Base-by-base conservation (phyloP, 306 rosid species). In the Arachis stenosperma region DNA sequence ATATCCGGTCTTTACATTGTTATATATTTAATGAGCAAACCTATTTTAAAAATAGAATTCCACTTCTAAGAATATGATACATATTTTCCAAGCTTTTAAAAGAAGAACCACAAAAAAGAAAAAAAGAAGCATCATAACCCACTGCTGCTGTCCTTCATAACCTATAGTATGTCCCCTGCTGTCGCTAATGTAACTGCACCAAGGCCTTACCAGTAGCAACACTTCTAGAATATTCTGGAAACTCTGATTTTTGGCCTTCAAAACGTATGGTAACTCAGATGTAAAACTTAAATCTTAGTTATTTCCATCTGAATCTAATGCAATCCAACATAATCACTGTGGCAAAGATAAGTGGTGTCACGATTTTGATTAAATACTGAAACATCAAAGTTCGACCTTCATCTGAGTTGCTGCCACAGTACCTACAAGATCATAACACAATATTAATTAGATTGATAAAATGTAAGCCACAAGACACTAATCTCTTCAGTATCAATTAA, bases 341-440 rank as follows among this genome's bases (percentile, higher is more conserved):
- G 0, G 68, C 1, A 54, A 41, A 78, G 59, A 53, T 56, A 62
- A 50, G 42, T 48, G 70, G 56, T 17, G 40, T 64, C 47, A 64
- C 59, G 59, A 66, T 17, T 44, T 22, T 22, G 27, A 22, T 22
- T 22, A 22, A 22, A 22, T 22, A 22, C 27, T 22, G 53, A 55
- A 61, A 61, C 64, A 44, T 93, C 84, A 88, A 64, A 79, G 90
- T 82, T 93, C 93, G 61, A 78, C 88, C 82, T 88, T 90, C 90
- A 86, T 83, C 73, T 82, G 82, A 72, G 84, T 81, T 58, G 75
- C 72, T 74, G 79, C 56, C n/a, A 15, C 52, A 67, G 86, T 78
- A 70, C 90, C 93, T 90, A 82, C 78, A 84, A 79, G 41, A 47
- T 58, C 65, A 55, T 67, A 67, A 51, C 63, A 82, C 29, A 61